Evolutionary conservation across 1,284 basidiomycete genomes (phyloP).

Genomic region (Cryptococcus sp.): DNA sequence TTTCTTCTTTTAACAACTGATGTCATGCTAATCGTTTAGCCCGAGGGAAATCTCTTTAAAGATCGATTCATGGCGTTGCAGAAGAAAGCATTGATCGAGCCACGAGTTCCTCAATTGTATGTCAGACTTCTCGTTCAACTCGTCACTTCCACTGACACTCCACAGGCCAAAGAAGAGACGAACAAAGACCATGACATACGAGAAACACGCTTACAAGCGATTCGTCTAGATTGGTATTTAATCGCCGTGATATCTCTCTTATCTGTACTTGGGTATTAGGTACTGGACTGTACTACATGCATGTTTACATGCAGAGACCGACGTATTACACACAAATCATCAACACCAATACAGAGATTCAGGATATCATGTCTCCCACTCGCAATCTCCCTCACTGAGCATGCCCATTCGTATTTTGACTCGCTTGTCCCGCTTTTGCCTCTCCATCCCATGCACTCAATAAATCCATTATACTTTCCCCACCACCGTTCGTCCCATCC

Average conservation of each 20-base stretch:
- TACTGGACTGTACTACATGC: neutral
- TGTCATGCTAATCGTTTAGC: slow-evolving; percentile 51
- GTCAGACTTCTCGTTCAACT: slow-evolving; percentile 32
- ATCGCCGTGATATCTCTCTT: no score
- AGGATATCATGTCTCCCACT: neutral
- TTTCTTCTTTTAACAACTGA: no score
- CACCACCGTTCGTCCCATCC: slow-evolving; percentile 2
- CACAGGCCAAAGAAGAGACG: slow-evolving; percentile 61
- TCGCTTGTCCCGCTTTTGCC: neutral
- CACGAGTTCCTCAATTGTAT: slow-evolving; percentile 60
- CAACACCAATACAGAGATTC: neutral
- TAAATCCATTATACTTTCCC: slow-evolving; percentile 17
- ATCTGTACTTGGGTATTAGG: neutral
- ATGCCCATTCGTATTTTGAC: neutral
- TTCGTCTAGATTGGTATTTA: slow-evolving; percentile 52
- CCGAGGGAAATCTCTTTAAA: slow-evolving; percentile 87
- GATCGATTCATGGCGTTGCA: slow-evolving; percentile 68
- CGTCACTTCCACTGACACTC: slow-evolving; percentile 7
- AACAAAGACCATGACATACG: slow-evolving; percentile 66
- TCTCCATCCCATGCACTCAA: slow-evolving; percentile 18
- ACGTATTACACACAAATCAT: no score
- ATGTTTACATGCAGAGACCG: neutral
- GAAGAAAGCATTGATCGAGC: slow-evolving; percentile 49
- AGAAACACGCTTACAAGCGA: slow-evolving; percentile 82
- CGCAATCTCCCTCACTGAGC: neutral